phyloP scores from a whole-genome alignment of 2,329 filamentous ascomycete genomes.

The Fusarium sarcochroum region DNA sequence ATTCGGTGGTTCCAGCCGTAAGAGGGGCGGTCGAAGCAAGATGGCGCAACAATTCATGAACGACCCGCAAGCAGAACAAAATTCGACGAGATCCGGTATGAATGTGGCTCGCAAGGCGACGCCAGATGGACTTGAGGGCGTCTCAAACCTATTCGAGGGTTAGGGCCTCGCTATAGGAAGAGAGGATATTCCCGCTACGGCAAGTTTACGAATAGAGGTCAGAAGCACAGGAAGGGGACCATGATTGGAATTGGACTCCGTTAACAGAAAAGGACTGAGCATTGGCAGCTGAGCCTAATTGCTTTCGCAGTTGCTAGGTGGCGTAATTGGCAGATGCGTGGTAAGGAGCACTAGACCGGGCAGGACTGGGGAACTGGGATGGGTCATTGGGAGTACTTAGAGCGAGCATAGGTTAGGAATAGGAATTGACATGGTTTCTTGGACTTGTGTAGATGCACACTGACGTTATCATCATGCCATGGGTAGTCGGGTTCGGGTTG shows the following conservation, averaged over 20 bases:
- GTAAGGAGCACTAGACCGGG: slow-evolving; percentile 34
- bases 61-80: slow-evolving; percentile 55
- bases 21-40: slow-evolving; percentile 55
- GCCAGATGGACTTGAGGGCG: slow-evolving; percentile 68
- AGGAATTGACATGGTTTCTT: slow-evolving; percentile 17
- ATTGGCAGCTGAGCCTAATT: slow-evolving; percentile 7
- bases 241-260: slow-evolving; percentile 7
- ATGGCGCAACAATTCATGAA: slow-evolving; percentile 78
- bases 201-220: neutral
- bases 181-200: neutral
- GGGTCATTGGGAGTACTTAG: slow-evolving; percentile 41
- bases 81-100: slow-evolving; percentile 49
- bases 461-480: slow-evolving; percentile 17
- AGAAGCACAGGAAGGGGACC: slow-evolving; percentile 12
- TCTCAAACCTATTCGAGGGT: slow-evolving; percentile 66
- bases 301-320: slow-evolving; percentile 8
- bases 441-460: neutral
- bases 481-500: neutral
- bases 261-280: slow-evolving; percentile 19
- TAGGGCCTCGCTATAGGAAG: slow-evolving; percentile 24
- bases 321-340: slow-evolving; percentile 16
- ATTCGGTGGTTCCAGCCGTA: slow-evolving; percentile 49
- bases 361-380: slow-evolving; percentile 21
- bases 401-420: slow-evolving; percentile 41
- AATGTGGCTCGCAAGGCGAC: slow-evolving; percentile 54